phyloP scores from a whole-genome alignment of 2,329 filamentous ascomycete species.

The Alternaria angustiovoidea region DNA sequence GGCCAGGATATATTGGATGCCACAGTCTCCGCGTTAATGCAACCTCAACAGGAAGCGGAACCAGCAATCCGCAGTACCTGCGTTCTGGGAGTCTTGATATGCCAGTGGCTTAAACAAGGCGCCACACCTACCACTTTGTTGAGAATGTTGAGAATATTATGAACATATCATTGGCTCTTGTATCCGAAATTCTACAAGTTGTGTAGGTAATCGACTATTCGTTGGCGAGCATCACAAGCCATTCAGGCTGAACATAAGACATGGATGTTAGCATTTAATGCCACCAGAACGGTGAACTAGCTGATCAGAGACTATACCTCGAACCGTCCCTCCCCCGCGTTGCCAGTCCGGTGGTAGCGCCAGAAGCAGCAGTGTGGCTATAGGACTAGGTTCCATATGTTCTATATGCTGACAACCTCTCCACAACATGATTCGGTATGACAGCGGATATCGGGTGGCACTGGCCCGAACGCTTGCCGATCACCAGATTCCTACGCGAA shows the following conservation, averaged over 20 bases:
- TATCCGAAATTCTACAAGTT: background rate
- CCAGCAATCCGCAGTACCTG: background rate
- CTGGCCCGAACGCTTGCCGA: slow-evolving; percentile 3
- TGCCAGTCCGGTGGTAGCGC: slow-evolving; percentile 1
- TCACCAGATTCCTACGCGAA: background rate
- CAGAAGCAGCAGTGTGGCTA: slow-evolving; percentile 1
- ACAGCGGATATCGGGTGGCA: background rate
- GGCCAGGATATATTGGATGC: background rate
- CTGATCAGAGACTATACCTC: background rate
- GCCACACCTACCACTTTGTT: background rate
- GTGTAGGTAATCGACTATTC: slow-evolving; percentile 2
- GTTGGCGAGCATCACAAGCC: slow-evolving; percentile 1
- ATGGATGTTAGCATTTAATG: slow-evolving; percentile 11
- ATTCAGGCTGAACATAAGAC: slow-evolving; percentile 27
- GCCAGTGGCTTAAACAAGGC: background rate
- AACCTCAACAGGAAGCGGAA: background rate
- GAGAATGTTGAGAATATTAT: background rate
- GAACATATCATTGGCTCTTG: background rate
- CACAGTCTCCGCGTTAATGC: background rate
- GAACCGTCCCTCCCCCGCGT: slow-evolving; percentile 3
- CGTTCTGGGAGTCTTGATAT: background rate
- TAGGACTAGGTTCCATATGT: background rate
- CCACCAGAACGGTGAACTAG: background rate
- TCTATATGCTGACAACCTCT: background rate
- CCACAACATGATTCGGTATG: background rate